Evolutionary conservation across 1,139 yeast genomes (phyloP).

Genomic region (Waltiozyma sp.): DNA sequence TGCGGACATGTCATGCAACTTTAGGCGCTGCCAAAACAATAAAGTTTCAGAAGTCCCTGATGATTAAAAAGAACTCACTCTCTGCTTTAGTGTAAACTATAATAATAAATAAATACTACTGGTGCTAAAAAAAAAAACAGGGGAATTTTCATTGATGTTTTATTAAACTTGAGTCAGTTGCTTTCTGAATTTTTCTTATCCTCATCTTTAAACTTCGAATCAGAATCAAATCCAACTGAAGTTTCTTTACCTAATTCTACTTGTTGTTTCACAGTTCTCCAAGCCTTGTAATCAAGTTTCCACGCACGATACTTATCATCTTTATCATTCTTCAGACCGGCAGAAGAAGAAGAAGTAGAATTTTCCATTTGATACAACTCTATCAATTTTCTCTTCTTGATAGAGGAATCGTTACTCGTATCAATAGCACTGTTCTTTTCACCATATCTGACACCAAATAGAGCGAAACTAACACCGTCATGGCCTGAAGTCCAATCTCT

Average conservation of each 20-base stretch:
- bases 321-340: neutral
- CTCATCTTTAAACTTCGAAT: neutral
- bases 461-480: conserved; percentile 57
- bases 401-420: conserved; percentile 5
- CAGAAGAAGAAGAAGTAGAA: too few species aligned
- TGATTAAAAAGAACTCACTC: too few species aligned
- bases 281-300: neutral
- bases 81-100: too few species aligned
- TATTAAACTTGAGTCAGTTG: too few species aligned
- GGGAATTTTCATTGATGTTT: too few species aligned
- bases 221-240: neutral
- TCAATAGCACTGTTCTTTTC: conserved; percentile 18
- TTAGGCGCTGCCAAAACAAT: too few species aligned
- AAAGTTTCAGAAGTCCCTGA: too few species aligned
- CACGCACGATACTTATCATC: neutral
- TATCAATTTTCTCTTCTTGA: conserved; percentile 12
- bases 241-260: neutral
- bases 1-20: too few species aligned
- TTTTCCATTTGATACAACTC: conserved; percentile 6
- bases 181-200: too few species aligned
- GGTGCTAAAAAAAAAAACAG: too few species aligned
- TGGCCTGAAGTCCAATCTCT: conserved; percentile 59
- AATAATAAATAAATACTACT: too few species aligned
- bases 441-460: conserved; percentile 37
- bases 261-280: neutral